These are phyloP conservation scores for Cryptococcus sp. DNA, from an alignment of 1,284 basidiomycete genomes.

Conservation along the genomic window DNA sequence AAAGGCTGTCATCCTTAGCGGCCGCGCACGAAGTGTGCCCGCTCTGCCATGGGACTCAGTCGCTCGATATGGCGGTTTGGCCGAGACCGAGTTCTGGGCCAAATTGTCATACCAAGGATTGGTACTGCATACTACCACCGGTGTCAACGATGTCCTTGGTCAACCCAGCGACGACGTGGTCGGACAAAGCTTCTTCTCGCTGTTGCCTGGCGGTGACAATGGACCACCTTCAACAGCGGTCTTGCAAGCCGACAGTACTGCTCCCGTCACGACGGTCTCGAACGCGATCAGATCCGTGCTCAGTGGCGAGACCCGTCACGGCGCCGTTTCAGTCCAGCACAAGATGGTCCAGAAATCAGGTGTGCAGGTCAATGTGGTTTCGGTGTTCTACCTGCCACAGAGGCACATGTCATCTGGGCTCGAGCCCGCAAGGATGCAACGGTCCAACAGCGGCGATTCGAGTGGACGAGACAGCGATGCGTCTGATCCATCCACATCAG, in stretches of 20 bases:
- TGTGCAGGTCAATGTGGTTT: constrained; percentile 30
- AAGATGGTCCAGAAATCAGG: constrained; percentile 34
- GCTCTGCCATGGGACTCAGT: constrained; percentile 65
- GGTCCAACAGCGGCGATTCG: neutral
- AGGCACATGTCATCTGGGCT: constrained; percentile 4
- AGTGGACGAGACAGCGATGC: constrained; percentile 8
- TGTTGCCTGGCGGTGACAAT: constrained; percentile 42
- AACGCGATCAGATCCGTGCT: constrained; percentile 28
- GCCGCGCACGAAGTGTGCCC: constrained; percentile 69
- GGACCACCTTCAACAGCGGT: constrained; percentile 23
- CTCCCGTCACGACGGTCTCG: constrained; percentile 31
- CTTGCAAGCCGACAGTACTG: constrained; percentile 26
- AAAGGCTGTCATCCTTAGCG: constrained; percentile 82
- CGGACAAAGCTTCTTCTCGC: constrained; percentile 46
- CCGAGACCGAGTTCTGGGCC: constrained; percentile 44
- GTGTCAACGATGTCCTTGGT: constrained; percentile 37
- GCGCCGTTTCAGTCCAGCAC: constrained; percentile 32
- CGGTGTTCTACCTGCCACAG: constrained; percentile 40
- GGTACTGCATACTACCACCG: constrained; percentile 41
- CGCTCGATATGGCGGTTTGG: constrained; percentile 58
- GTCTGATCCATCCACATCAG: constrained; percentile 15
- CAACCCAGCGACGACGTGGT: constrained; percentile 38
- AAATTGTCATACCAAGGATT: constrained; percentile 49
- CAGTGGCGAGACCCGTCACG: constrained; percentile 13
- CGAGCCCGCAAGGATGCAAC: neutral